phyloP scores from a whole-genome alignment of 257 asterid species.

The Solanum virginianum region DNA sequence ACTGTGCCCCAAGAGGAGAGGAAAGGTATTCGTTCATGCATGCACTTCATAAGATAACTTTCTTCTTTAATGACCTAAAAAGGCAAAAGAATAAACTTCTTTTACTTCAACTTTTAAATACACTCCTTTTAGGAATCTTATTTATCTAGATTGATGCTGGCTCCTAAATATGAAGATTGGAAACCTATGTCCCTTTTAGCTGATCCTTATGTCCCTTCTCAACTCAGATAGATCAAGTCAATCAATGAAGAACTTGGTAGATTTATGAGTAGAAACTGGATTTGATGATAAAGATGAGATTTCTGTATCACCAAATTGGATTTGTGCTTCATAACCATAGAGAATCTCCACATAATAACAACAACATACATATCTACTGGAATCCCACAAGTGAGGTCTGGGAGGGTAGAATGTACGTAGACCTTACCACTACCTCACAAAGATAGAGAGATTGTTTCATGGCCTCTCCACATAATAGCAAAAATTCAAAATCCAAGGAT shows the following conservation, averaged over 20 bases:
- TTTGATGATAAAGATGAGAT: neutral
- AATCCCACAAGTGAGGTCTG: too few relatives aligned
- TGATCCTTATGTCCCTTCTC: too few relatives aligned
- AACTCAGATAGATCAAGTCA: neutral
- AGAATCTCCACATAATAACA: neutral
- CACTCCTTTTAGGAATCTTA: neutral
- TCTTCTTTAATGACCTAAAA: neutral
- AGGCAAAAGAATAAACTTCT: neutral
- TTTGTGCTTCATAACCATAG: neutral
- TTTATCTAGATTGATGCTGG: neutral
- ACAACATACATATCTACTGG: too few relatives aligned
- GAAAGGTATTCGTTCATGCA: neutral
- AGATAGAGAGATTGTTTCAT: too few relatives aligned
- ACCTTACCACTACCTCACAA: too few relatives aligned
- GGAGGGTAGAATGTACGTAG: too few relatives aligned
- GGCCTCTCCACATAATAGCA: neutral
- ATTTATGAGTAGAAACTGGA: neutral
- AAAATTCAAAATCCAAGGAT: neutral
- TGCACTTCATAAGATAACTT: neutral
- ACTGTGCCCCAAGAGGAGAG: neutral
- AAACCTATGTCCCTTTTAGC: neutral
- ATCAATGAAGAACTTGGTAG: neutral
- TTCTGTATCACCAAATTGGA: neutral
- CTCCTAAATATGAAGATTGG: neutral
- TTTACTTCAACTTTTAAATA: neutral